A percentile compares a stretch with the other conserved stretches of the same genome.
Evolutionary conservation across 2,329 filamentous ascomycete species (phyloP).

Genomic region (Intubia oerlemansii): DNA sequence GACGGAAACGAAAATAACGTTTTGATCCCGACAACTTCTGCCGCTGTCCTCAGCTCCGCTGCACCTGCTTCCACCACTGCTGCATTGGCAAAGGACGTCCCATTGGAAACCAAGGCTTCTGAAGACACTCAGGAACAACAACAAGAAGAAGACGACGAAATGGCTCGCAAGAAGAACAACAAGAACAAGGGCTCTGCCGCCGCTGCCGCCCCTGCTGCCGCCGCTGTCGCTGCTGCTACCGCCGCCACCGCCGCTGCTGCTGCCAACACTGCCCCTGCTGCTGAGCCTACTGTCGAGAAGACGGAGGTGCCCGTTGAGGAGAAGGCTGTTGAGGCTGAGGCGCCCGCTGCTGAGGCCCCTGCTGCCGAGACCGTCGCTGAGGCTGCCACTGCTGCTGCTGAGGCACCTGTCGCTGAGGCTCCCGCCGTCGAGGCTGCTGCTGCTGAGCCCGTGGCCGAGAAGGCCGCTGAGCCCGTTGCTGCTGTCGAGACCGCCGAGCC

Average conservation of each 20-base stretch:
- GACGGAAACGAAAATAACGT: constrained; percentile 87
- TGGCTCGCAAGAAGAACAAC: too few relatives aligned
- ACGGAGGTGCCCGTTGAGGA: too few relatives aligned
- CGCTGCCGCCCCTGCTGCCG: not conserved
- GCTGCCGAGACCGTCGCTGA: not conserved
- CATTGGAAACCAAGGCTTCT: constrained; percentile 24
- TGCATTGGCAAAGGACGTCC: constrained; percentile 24
- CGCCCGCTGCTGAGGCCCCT: not conserved
- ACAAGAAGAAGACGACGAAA: not conserved
- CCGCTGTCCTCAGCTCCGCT: constrained; percentile 10
- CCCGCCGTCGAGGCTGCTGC: constrained; percentile 3
- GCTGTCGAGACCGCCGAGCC: constrained; percentile 24
- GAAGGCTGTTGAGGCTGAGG: not conserved
- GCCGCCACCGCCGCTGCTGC: too few relatives aligned
- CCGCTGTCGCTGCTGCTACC: not conserved
- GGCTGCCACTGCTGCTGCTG: not conserved
- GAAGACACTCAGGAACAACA: not conserved
- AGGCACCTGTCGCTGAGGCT: not conserved
- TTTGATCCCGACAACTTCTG: constrained; percentile 47
- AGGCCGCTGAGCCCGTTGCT: constrained; percentile 22
- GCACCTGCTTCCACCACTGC: constrained; percentile 2
- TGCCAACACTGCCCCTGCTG: not conserved
- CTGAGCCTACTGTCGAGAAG: not conserved
- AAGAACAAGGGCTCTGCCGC: not conserved
- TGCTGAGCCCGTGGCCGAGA: constrained; percentile 1